Base-by-base conservation (phyloP, 805 yeast species). In the Ascoidea asiatica region DNA sequence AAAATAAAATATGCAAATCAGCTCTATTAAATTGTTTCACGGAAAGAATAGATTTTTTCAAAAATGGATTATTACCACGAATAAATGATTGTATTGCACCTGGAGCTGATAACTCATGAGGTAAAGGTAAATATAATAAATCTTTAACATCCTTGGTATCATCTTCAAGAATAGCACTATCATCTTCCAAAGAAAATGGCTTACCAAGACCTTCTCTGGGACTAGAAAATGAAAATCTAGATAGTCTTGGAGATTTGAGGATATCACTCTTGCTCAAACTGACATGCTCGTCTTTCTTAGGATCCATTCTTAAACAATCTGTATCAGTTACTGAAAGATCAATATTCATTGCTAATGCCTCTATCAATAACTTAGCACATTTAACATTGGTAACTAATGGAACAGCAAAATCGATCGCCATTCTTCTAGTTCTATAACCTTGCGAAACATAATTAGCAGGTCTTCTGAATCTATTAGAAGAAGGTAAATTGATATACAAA, bases 371-470 rank as follows among this genome's bases (percentile, higher is more conserved):
- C 67, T 92, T 92, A 50, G 99, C 99, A 72, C 89, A 81, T 68
- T 92, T 92, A 53, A 92, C 97, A 60, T 92, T 92, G 52, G 99
- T 92, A 43, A 92, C 95, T 62, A 92, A 73, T 43, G 99, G 99
- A 60, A 92, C 88, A 43, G 97, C 89, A 63, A 85, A 94, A 67
- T 92, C 99, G 53, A 92, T 97, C 54, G 99, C 98, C 97, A 92
- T 85, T 73, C 99, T 92, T 75, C 99, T 94, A 40, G 97, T 86
- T 65, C 77, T 80, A 74, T 92, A 92, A 63, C 99, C 99, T 69
- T 85, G 88, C 22, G 96, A 86, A 73, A 92, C 87, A 68, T 92
- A 92, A 50, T 90, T 83, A 45, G 99, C 97, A 49, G 99, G 99
- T 67, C 99, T 86, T 64, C 99, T 84, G 79, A 86, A 92, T 62